Evolutionary conservation across 345 rosid genomes (phyloP).

Genomic region (Nephelium lappaceum): DNA sequence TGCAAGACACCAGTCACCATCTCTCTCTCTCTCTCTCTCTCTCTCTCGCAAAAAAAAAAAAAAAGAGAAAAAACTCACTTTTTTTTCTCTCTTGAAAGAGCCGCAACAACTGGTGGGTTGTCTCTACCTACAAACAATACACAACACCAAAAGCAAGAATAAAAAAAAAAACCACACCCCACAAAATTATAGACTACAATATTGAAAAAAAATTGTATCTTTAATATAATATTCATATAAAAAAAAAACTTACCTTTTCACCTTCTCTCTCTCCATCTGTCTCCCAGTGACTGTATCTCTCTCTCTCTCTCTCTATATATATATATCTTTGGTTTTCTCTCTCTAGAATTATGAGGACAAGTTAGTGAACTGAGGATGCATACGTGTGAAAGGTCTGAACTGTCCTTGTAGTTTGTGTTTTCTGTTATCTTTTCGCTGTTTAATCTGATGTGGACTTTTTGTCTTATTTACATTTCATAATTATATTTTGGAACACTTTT

Average conservation of each 20-base stretch:
- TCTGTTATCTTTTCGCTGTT: background rate
- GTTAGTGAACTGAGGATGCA: background rate
- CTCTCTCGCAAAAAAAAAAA: no score
- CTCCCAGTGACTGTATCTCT: background rate
- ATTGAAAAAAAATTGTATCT: background rate
- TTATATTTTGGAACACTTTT: background rate
- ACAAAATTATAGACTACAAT: background rate
- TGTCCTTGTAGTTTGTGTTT: background rate
- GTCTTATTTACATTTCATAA: background rate
- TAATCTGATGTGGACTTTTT: background rate
- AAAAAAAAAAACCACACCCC: background rate
- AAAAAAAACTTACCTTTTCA: slow-evolving; percentile 14
- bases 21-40: slow-evolving; percentile 14
- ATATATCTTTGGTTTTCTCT: background rate
- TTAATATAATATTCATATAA: slow-evolving; percentile 9
- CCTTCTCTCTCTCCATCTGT: background rate
- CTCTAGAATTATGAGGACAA: background rate
- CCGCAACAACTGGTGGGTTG: slow-evolving; percentile 60
- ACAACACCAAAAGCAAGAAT: background rate
- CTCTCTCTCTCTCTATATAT: background rate
- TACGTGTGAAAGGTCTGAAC: background rate
- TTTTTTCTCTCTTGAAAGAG: slow-evolving; percentile 39
- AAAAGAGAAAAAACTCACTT: background rate
- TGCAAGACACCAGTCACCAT: slow-evolving; percentile 9
- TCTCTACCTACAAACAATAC: slow-evolving; percentile 40